phyloP scores from a whole-genome alignment of 768 basidiomycete genomes.

The Infundibulicybe gibba region DNA sequence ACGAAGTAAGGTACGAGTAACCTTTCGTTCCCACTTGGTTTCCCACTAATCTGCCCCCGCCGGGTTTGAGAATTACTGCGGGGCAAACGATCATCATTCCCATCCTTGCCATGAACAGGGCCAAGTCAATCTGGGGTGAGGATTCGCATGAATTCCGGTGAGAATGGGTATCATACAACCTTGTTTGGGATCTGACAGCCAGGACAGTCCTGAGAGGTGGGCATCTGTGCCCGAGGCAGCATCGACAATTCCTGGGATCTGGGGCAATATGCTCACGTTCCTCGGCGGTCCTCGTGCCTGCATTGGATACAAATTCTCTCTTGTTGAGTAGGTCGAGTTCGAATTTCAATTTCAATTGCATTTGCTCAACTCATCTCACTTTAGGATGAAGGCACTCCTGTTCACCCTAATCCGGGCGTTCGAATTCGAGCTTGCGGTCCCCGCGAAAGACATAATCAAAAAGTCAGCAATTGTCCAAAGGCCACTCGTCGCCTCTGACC shows the following conservation, averaged over 20 bases:
- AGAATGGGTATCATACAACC: slow-evolving; percentile 4
- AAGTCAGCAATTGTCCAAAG: slow-evolving; percentile 3
- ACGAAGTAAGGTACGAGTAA: slow-evolving; percentile 28
- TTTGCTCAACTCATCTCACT: background rate
- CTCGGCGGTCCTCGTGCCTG: slow-evolving; percentile 57
- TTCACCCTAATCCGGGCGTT: slow-evolving; percentile 42
- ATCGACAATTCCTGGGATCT: slow-evolving; percentile 47
- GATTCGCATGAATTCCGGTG: slow-evolving; percentile 58
- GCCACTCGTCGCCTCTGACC: background rate
- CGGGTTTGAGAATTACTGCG: slow-evolving; percentile 8
- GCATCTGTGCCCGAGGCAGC: slow-evolving; percentile 34
- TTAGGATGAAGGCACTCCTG: slow-evolving; percentile 34
- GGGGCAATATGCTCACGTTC: slow-evolving; percentile 54
- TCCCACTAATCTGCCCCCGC: background rate
- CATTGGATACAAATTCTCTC: slow-evolving; percentile 58
- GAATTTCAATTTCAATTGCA: background rate
- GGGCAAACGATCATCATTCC: slow-evolving; percentile 43
- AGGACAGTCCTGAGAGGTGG: slow-evolving; percentile 60
- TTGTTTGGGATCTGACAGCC: background rate
- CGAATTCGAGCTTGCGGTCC: slow-evolving; percentile 48
- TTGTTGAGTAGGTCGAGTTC: slow-evolving; percentile 44
- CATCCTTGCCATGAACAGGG: slow-evolving; percentile 45
- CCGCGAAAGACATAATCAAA: slow-evolving; percentile 29
- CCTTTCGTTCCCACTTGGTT: slow-evolving; percentile 4
- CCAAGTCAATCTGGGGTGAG: slow-evolving; percentile 51